These are phyloP conservation scores for Bolboschoenoplectus hybrid DNA, from an alignment of 202 grass and related monocot species.

Conservation along the genomic window DNA sequence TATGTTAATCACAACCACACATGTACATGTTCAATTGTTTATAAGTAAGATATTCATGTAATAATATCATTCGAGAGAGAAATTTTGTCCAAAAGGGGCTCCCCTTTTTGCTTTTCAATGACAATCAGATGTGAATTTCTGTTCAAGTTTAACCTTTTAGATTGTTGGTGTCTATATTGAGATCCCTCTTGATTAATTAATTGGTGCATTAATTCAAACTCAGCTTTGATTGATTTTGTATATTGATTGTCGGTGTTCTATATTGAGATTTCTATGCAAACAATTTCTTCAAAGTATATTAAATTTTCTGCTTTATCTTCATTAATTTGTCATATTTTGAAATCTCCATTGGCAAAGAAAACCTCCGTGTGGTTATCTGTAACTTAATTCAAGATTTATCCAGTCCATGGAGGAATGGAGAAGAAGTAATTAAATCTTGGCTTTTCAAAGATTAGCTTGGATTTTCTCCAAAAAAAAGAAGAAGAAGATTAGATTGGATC, in stretches of 20 bases:
- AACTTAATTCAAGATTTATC: background rate
- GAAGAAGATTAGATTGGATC: background rate
- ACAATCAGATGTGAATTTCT: background rate
- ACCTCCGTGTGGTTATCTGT: background rate
- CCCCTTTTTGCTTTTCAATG: background rate
- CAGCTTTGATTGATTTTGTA: background rate
- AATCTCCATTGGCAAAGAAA: constrained; percentile 12
- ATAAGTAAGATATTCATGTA: constrained; percentile 25
- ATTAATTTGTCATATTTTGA: background rate
- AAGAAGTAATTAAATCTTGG: background rate
- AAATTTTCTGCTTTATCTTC: background rate
- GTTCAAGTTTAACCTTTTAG: no score
- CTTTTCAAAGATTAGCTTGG: constrained; percentile 10
- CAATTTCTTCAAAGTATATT: constrained; percentile 11
- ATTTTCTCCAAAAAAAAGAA: background rate
- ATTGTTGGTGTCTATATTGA: background rate
- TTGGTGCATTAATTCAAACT: background rate
- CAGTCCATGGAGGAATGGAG: background rate
- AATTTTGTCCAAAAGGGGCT: constrained; percentile 19
- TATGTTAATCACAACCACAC: background rate
- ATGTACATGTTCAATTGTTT: constrained; percentile 4
- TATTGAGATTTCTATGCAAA: background rate
- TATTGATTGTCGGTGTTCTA: background rate
- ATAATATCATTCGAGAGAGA: constrained; percentile 11
- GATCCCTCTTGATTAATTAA: background rate